phyloP scores from a whole-genome alignment of 2,329 filamentous ascomycete genomes.

The Monilinia fructigena region DNA sequence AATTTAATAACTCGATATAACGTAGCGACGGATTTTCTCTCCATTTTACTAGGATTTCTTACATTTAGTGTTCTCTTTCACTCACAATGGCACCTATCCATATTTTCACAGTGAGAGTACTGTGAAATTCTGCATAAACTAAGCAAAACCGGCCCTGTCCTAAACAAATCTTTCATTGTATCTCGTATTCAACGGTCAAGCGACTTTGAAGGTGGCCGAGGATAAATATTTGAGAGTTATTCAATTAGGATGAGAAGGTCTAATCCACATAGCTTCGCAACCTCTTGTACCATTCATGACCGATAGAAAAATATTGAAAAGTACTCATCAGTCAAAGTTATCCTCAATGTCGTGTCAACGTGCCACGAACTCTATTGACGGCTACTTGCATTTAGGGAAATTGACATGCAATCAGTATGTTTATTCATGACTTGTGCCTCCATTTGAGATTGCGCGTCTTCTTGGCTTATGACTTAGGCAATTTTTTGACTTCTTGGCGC shows the following conservation, averaged over 20 bases:
- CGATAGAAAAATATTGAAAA: neutral
- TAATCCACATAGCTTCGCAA: neutral
- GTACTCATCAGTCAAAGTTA: neutral
- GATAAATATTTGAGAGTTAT: neutral
- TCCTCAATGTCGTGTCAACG: slow-evolving; percentile 8
- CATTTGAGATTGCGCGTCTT: slow-evolving; percentile 1
- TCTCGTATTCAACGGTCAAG: neutral
- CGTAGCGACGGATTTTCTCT: neutral
- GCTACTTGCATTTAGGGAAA: slow-evolving; percentile 9
- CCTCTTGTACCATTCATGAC: neutral
- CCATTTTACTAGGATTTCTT: neutral
- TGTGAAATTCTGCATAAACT: neutral
- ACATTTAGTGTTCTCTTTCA: neutral
- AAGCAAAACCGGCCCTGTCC: neutral
- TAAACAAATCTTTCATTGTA: neutral
- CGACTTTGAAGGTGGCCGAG: neutral
- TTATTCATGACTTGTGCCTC: slow-evolving; percentile 5
- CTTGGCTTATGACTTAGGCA: slow-evolving; percentile 4
- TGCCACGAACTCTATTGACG: slow-evolving; percentile 22
- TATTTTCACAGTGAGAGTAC: neutral
- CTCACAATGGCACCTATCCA: neutral
- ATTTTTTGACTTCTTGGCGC: neutral
- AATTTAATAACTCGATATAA: slow-evolving; percentile 17
- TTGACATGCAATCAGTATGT: neutral
- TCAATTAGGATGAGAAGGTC: neutral